phyloP scores from a whole-genome alignment of 441 rosid genomes.

The Gossypium gossypioides region DNA sequence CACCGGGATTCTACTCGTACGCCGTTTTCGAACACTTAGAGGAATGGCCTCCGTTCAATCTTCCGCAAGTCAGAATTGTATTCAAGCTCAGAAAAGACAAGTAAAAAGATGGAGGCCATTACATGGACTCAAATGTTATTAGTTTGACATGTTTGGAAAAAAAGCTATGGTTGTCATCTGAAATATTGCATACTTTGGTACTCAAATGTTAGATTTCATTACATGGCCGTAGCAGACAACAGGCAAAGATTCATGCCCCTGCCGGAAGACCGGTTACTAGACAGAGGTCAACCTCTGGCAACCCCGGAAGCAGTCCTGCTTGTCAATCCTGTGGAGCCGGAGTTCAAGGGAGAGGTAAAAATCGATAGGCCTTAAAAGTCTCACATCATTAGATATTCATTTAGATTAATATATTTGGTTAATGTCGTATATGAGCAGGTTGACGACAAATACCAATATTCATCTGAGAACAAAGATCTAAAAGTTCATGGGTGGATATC shows the following conservation, averaged over 20 bases:
- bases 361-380: neutral
- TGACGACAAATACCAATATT: slow-evolving; percentile 85
- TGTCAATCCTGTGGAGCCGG: slow-evolving; percentile 57
- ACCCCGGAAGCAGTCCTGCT: slow-evolving; percentile 77
- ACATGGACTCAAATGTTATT: neutral
- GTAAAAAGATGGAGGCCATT: slow-evolving; percentile 20
- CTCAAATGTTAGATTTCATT: slow-evolving; percentile 44
- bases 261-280: slow-evolving; percentile 58
- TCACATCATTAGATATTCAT: neutral
- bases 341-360: slow-evolving; percentile 68
- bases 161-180: neutral
- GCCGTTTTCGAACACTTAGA: slow-evolving; percentile 32
- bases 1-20: slow-evolving; percentile 39
- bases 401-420: neutral
- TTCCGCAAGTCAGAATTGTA: slow-evolving; percentile 35
- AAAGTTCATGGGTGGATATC: slow-evolving; percentile 85
- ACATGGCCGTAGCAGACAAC: slow-evolving; percentile 69
- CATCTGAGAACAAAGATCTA: slow-evolving; percentile 64
- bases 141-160: neutral
- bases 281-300: slow-evolving; percentile 57
- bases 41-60: slow-evolving; percentile 37
- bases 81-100: slow-evolving; percentile 74
- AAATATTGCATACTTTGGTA: neutral
- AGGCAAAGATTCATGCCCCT: slow-evolving; percentile 72
- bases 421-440: slow-evolving; percentile 29